phyloP scores from a whole-genome alignment of 2,329 filamentous ascomycete species.

The Ophiocordyceps robertsii region DNA sequence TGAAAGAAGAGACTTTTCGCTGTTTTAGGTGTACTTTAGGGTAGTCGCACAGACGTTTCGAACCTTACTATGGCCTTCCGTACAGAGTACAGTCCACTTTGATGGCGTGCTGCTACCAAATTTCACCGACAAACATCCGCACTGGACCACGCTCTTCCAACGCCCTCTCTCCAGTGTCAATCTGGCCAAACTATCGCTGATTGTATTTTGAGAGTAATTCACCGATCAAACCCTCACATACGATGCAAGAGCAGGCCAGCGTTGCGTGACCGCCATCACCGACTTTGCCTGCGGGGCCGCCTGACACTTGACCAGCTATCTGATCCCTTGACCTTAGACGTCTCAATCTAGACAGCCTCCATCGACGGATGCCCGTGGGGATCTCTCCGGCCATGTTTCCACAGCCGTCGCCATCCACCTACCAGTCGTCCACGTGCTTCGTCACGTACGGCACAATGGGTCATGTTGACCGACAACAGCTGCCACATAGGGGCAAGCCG shows the following conservation, averaged over 20 bases:
- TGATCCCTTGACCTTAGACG: neutral
- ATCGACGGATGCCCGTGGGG: neutral
- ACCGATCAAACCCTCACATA: no score
- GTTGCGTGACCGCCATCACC: no score
- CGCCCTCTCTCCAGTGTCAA: neutral
- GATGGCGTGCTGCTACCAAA: neutral
- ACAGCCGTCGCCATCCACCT: conserved; percentile 29
- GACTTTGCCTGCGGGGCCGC: neutral
- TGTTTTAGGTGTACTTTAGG: no score
- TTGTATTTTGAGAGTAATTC: no score
- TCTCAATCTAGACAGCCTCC: neutral
- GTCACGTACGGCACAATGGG: conserved; percentile 56
- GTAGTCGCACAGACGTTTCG: no score
- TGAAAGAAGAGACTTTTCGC: no score
- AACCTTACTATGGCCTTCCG: neutral
- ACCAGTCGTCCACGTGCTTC: conserved; percentile 54
- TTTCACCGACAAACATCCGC: conserved; percentile 1
- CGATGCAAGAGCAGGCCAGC: no score
- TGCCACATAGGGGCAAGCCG: conserved; percentile 60
- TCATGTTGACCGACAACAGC: conserved; percentile 58
- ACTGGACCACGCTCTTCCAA: neutral
- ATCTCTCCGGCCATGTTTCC: conserved; percentile 26
- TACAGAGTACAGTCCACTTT: no score
- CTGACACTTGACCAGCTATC: neutral
- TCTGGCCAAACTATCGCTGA: no score